A percentile compares a stretch with the other conserved stretches of the same genome.
These are phyloP conservation scores for Microsporum audouinii DNA, from an alignment of 2,329 filamentous ascomycete species.

Conservation along the genomic window DNA sequence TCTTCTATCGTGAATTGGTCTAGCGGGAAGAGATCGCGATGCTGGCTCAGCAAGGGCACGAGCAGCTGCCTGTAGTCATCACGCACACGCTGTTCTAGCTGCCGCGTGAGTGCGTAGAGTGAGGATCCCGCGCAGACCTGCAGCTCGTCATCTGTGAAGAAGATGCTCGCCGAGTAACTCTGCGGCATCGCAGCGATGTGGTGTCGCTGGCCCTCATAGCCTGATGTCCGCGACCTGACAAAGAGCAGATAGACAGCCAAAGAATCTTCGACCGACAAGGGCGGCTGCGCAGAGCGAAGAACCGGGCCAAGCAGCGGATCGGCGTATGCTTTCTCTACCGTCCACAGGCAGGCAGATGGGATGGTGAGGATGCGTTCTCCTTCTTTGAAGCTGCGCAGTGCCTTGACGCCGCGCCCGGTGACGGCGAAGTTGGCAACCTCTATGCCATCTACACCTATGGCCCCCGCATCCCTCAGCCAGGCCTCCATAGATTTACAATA, in stretches of 20 bases:
- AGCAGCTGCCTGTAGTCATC: constrained; percentile 24
- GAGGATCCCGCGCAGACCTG: constrained; percentile 26
- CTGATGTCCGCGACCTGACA: constrained; percentile 24
- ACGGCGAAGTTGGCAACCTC: constrained; percentile 25
- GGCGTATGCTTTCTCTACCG: constrained; percentile 23
- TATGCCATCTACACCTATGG: constrained; percentile 22
- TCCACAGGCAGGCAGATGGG: constrained; percentile 24
- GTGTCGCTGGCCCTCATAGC: constrained; percentile 22
- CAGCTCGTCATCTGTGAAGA: constrained; percentile 26
- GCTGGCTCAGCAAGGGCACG: constrained; percentile 19
- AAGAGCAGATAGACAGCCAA: constrained; percentile 27
- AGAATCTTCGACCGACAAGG: constrained; percentile 26
- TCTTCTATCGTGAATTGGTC: constrained; percentile 26
- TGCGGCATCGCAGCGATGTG: constrained; percentile 24
- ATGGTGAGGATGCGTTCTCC: constrained; percentile 27
- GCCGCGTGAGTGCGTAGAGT: constrained; percentile 25
- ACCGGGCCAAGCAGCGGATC: constrained; percentile 25
- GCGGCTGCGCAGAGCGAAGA: constrained; percentile 22
- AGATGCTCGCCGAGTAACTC: constrained; percentile 28
- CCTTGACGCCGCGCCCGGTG: constrained; percentile 25
- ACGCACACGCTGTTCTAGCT: constrained; percentile 21
- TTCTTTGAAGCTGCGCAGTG: constrained; percentile 23
- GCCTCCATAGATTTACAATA: constrained; percentile 23
- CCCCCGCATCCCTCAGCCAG: constrained; percentile 25
- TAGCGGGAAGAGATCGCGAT: constrained; percentile 26